These are phyloP conservation scores for Neonectria coccinea DNA, from an alignment of 2,329 filamentous ascomycete genomes.

Conservation along the genomic window DNA sequence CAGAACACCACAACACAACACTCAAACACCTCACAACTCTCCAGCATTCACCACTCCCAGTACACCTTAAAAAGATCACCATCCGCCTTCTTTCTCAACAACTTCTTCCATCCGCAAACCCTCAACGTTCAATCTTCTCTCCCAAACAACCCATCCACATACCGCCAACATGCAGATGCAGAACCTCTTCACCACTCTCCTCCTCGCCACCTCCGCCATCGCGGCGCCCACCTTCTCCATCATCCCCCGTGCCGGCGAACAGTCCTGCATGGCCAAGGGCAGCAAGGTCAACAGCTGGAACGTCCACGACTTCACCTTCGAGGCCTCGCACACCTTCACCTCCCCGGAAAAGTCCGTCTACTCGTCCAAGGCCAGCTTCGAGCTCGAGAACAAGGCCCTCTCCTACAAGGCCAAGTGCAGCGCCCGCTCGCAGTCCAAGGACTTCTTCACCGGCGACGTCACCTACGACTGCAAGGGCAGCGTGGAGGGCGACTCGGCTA, in stretches of 20 bases:
- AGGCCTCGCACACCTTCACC: slow-evolving; percentile 60
- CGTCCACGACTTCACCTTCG: slow-evolving; percentile 59
- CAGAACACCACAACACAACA: slow-evolving; percentile 7
- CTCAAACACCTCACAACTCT: background rate
- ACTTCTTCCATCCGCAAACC: background rate
- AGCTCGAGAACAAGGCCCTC: slow-evolving; percentile 60
- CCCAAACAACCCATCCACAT: slow-evolving; percentile 6
- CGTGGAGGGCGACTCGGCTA: slow-evolving; percentile 44
- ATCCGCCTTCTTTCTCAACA: slow-evolving; percentile 21
- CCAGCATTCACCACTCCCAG: slow-evolving; percentile 25
- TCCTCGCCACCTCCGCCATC: slow-evolving; percentile 45
- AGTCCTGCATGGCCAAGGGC: slow-evolving; percentile 42
- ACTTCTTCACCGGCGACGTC: slow-evolving; percentile 63
- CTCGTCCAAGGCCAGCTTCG: slow-evolving; percentile 60
- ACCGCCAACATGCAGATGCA: slow-evolving; percentile 39
- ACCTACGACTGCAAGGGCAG: slow-evolving; percentile 58
- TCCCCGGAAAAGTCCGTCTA: slow-evolving; percentile 63
- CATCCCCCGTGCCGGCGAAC: slow-evolving; percentile 25
- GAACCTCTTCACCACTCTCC: slow-evolving; percentile 41
- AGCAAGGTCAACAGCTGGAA: slow-evolving; percentile 51
- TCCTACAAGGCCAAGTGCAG: slow-evolving; percentile 55
- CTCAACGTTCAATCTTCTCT: slow-evolving; percentile 4
- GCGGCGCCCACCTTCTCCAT: slow-evolving; percentile 41
- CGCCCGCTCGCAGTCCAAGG: slow-evolving; percentile 55
- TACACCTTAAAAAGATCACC: slow-evolving; percentile 32